Evolutionary conservation across 768 basidiomycete species (phyloP).

Genomic region (Lentinula aciculospora): DNA sequence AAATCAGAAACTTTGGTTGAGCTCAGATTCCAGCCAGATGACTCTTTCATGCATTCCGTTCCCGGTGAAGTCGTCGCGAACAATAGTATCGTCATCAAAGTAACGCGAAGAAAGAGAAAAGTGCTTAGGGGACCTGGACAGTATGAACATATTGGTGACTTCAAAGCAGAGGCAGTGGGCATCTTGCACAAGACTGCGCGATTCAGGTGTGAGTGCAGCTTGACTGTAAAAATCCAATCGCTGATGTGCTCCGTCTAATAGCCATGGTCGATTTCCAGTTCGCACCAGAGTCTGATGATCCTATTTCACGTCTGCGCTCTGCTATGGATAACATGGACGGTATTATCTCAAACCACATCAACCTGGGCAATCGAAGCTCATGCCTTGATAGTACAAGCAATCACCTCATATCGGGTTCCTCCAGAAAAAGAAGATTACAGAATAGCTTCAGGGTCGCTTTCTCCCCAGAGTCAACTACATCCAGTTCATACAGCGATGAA

Average conservation of each 20-base stretch:
- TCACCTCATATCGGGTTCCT: conserved; percentile 66
- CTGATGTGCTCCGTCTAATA: conserved; percentile 22
- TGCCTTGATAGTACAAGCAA: conserved; percentile 54
- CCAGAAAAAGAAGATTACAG: conserved; percentile 63
- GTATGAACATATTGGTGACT: conserved; percentile 53
- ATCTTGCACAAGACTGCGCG: conserved; percentile 76
- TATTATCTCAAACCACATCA: conserved; percentile 24
- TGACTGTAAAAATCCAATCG: background rate
- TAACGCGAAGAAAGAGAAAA: conserved; percentile 69
- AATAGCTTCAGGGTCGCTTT: conserved; percentile 20
- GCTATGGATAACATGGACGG: conserved; percentile 83
- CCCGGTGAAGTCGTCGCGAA: conserved; percentile 73
- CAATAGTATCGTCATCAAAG: conserved; percentile 79
- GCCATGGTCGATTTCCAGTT: conserved; percentile 96
- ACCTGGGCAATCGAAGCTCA: background rate
- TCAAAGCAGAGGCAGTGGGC: conserved; percentile 68
- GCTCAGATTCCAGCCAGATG: conserved; percentile 65
- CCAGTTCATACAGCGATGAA: conserved; percentile 25
- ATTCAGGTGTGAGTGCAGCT: conserved; percentile 70
- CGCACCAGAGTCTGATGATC: conserved; percentile 68
- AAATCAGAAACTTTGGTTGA: conserved; percentile 67
- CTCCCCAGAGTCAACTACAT: conserved; percentile 15
- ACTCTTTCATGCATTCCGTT: conserved; percentile 80
- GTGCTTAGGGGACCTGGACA: conserved; percentile 12
- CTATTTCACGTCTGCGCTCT: conserved; percentile 58